Conservation (phyloP, 768 basidiomycete genomes). For the Boletellus ananas region DNA sequence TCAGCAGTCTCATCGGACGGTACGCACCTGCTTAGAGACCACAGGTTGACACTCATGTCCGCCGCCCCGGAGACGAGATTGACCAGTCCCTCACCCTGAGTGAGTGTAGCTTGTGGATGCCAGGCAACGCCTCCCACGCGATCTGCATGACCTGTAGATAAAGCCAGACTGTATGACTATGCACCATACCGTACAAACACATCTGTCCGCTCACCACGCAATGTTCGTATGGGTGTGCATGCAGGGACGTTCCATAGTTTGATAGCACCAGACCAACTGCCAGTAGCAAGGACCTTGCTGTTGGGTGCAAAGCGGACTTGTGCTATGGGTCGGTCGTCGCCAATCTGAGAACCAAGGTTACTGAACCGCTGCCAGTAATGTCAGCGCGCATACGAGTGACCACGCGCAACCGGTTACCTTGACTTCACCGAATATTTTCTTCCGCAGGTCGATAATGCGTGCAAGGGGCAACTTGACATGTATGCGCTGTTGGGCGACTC, state of each 20-base stretch:
- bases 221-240: conserved; percentile 72
- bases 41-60: conserved; percentile 81
- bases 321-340: conserved; percentile 91
- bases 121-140: conserved; percentile 95
- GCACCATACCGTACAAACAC: neutral
- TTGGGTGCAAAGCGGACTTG: conserved; percentile 95
- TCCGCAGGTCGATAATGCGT: conserved; percentile 87
- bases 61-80: conserved; percentile 92
- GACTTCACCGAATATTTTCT: conserved; percentile 83
- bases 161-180: conserved; percentile 5
- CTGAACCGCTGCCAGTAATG: conserved; percentile 63
- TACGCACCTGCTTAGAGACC: conserved; percentile 79
- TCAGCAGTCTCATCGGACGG: neutral
- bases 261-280: conserved; percentile 93
- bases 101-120: conserved; percentile 90
- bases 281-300: conserved; percentile 82
- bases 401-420: conserved; percentile 52
- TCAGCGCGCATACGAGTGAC: neutral
- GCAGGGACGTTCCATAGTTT: conserved; percentile 95
- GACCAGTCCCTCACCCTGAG: conserved; percentile 56
- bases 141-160: conserved; percentile 70
- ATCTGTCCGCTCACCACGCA: conserved; percentile 55
- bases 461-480: conserved; percentile 85
- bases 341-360: conserved; percentile 96
- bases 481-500: conserved; percentile 87